Evolutionary conservation across 208 protist genomes (phyloP).

Genomic region (Angomonas deanei): DNA sequence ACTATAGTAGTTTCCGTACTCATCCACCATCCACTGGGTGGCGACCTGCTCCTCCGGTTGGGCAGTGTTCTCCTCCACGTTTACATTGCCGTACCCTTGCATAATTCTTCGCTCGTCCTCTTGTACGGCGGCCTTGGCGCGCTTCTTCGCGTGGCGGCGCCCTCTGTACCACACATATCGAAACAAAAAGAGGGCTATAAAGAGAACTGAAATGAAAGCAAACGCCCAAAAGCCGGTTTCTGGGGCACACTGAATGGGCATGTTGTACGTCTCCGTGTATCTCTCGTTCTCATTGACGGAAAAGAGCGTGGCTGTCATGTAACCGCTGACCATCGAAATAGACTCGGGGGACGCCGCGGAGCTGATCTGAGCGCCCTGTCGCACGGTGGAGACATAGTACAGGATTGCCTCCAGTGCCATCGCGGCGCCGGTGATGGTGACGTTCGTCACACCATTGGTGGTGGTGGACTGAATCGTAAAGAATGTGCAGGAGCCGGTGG

Average conservation of each 20-base stretch:
- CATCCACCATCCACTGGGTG: conserved; percentile 36
- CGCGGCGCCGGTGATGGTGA: conserved; percentile 28
- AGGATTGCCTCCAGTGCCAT: conserved; percentile 41
- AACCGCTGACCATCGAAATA: conserved; percentile 23
- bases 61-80: not conserved
- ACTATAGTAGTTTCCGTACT: conserved; percentile 48
- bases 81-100: conserved; percentile 28
- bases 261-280: conserved; percentile 13
- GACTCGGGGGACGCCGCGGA: conserved; percentile 5
- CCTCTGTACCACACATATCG: conserved; percentile 55
- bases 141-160: conserved; percentile 42
- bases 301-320: conserved; percentile 35
- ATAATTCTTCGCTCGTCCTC: conserved; percentile 62
- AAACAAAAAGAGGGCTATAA: conserved; percentile 34
- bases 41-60: conserved; percentile 1
- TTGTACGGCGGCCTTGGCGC: conserved; percentile 32
- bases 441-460: conserved; percentile 10
- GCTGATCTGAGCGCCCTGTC: not conserved
- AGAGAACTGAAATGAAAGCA: conserved; percentile 39
- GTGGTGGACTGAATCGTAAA: conserved; percentile 2
- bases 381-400: conserved; percentile 32
- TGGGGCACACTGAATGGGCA: conserved; percentile 22
- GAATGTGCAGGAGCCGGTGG: not conserved
- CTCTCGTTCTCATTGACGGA: conserved; percentile 28
- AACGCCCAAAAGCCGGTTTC: conserved; percentile 55